Conservation (phyloP, 2,329 filamentous ascomycete genomes). For the Dactylonectria macrodidyma region DNA sequence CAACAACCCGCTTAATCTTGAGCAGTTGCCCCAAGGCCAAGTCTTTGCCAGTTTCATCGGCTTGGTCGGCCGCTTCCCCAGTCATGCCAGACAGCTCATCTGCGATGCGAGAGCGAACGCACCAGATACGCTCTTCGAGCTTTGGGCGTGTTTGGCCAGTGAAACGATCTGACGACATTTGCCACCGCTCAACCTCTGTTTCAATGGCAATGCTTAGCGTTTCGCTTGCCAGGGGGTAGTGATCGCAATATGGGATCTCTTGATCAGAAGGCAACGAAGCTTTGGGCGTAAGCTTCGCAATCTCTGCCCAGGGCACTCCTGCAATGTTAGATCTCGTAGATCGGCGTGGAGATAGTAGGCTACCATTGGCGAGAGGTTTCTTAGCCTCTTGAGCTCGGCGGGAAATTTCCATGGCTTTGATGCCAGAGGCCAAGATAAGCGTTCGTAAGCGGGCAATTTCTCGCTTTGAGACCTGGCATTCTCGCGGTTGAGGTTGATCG, state of each 20-base stretch:
- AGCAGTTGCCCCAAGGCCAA: conserved; percentile 83
- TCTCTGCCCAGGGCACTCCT: conserved; percentile 58
- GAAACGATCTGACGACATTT: conserved; percentile 72
- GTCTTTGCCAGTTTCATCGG: conserved; percentile 83
- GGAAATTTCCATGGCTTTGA: conserved; percentile 88
- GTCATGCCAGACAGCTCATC: conserved; percentile 73
- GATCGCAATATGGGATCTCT: conserved; percentile 58
- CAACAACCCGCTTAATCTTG: conserved; percentile 84
- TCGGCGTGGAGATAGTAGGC: conserved; percentile 40
- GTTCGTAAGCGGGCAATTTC: conserved; percentile 86
- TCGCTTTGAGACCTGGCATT: conserved; percentile 67
- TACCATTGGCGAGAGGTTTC: conserved; percentile 51
- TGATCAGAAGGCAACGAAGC: conserved; percentile 51
- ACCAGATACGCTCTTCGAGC: conserved; percentile 65
- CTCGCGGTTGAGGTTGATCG: conserved; percentile 57
- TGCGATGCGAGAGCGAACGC: conserved; percentile 62
- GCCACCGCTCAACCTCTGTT: conserved; percentile 68
- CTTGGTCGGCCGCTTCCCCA: conserved; percentile 80
- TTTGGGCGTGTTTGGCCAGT: conserved; percentile 68
- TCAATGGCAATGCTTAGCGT: conserved; percentile 64
- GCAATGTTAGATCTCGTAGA: conserved; percentile 39
- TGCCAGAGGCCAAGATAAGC: conserved; percentile 85
- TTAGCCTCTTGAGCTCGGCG: conserved; percentile 71
- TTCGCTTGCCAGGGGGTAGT: conserved; percentile 68
- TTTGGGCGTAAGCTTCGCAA: conserved; percentile 59